A percentile compares a stretch with the other conserved stretches of the same genome.
Evolutionary conservation across 1,284 basidiomycete genomes (phyloP).

Genomic region (Irpex sp.): DNA sequence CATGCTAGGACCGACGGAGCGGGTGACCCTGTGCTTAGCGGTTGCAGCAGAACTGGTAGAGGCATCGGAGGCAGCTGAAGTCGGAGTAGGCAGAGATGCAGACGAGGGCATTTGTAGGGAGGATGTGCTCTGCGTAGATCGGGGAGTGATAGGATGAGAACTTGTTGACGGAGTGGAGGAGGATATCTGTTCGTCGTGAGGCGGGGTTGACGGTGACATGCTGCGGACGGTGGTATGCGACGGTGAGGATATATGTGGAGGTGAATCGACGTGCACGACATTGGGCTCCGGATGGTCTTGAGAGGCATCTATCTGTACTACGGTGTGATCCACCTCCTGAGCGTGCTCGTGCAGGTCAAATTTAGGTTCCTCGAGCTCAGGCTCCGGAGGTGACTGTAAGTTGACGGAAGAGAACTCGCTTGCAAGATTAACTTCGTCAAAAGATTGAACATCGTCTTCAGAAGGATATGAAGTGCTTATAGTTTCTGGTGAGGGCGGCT

Average conservation of each 20-base stretch:
- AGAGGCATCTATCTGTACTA: conserved; percentile 43
- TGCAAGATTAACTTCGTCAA: conserved; percentile 30
- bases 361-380: conserved; percentile 4
- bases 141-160: conserved; percentile 9
- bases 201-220: background rate
- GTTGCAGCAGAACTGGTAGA: conserved; percentile 9
- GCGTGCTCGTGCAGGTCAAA: background rate
- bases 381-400: conserved; percentile 21
- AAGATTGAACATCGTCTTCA: conserved; percentile 15
- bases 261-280: conserved; percentile 16
- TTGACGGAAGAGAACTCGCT: conserved; percentile 42
- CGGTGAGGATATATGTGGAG: conserved; percentile 5
- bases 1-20: conserved; percentile 58
- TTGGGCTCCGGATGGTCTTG: conserved; percentile 24
- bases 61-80: conserved; percentile 13
- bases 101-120: conserved; percentile 18
- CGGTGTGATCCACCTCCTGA: conserved; percentile 31
- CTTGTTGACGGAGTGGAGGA: background rate
- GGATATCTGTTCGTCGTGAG: background rate
- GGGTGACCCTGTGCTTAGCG: conserved; percentile 36
- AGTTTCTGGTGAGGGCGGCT: conserved; percentile 16
- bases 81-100: conserved; percentile 8
- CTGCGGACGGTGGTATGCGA: conserved; percentile 2
- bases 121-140: conserved; percentile 14
- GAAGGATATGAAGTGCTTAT: conserved; percentile 19